A percentile compares a stretch with the other conserved stretches of the same genome.
Conservation (phyloP, 129 eudicot species). For the Heracleum sosnowskyi region DNA sequence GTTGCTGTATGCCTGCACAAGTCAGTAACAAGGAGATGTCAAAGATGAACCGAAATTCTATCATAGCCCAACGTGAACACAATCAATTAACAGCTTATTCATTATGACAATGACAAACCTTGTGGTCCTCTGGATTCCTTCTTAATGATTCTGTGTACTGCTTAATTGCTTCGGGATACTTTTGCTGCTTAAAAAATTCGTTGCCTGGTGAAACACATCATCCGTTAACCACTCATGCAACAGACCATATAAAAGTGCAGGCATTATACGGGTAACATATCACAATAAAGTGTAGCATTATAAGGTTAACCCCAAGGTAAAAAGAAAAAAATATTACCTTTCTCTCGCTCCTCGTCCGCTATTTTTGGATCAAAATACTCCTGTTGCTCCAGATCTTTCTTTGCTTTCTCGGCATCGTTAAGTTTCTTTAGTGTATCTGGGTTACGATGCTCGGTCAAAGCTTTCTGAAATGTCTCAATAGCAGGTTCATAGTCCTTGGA, state of each 20-base stretch:
- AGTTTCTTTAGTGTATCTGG: constrained; percentile 90
- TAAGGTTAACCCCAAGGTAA: neutral
- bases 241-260: neutral
- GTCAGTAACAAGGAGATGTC: neutral
- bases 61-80: neutral
- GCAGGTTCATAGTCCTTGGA: constrained; percentile 91
- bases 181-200: constrained; percentile 80
- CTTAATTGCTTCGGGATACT: constrained; percentile 83
- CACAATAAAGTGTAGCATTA: neutral
- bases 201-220: constrained; percentile 42
- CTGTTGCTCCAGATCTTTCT: constrained; percentile 87
- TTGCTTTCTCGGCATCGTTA: constrained; percentile 93
- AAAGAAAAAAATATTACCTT: constrained; percentile 42
- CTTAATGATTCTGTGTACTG: constrained; percentile 83
- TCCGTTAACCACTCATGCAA: neutral
- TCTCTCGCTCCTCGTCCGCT: constrained; percentile 96
- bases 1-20: constrained; percentile 66
- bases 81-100: neutral
- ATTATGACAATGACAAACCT: constrained; percentile 29
- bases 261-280: too few species aligned
- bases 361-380: constrained; percentile 79
- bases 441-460: constrained; percentile 94
- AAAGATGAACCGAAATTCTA: neutral
- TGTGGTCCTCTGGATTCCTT: constrained; percentile 85
- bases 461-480: constrained; percentile 89